Base-by-base conservation (phyloP, 2,329 filamentous ascomycete species). In the Reticulascus tulasneorum region DNA sequence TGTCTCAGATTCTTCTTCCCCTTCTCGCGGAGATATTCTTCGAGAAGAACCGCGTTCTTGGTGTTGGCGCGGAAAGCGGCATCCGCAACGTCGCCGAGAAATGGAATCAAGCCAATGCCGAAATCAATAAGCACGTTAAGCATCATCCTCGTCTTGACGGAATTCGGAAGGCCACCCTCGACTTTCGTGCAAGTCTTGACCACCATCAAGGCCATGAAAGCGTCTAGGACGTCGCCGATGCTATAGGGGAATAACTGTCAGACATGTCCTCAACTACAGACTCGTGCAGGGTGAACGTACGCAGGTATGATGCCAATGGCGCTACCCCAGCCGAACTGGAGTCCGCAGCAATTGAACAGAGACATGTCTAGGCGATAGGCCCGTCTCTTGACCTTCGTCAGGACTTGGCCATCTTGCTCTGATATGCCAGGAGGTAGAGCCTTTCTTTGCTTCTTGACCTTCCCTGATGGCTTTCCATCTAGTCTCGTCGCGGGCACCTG, bases 291-390 rank as follows among this genome's bases (percentile, higher is more conserved):
- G 24, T n/a, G 8, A 13, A 23, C 85, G 72, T 73, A 88, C 77
- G 77, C 77, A 49, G 93, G 93, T 36, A 97, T 62, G 7, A 97
- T 56, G 11, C 83, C 93, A 51, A 97, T 86, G 39, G 95, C 76
- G 50, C 83, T 85, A 33, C 86, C 79, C 88, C 89, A 96, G 36
- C 93, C 93, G 55, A 97, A 90, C 39, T 82, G 78, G 40, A 94
- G 74, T 27, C 89, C 88, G 46, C 84, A 77, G 54, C 87, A 77
- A 53, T 77, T 89, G 67, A 91, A 94, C 6, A 95, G 75, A 37
- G 76, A 78, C 69, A 88, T 84, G 60, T 97, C 93, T 18, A 96
- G 77, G 23, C 79, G 75, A 63, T 95, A 94, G 22, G 93, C 89
- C 40, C 84, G 76, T 50, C 84, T 77, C 61, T 94, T 91, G 50